Conservation (phyloP, 31 red algal species). For the Asparagopsis taxiformis region DNA sequence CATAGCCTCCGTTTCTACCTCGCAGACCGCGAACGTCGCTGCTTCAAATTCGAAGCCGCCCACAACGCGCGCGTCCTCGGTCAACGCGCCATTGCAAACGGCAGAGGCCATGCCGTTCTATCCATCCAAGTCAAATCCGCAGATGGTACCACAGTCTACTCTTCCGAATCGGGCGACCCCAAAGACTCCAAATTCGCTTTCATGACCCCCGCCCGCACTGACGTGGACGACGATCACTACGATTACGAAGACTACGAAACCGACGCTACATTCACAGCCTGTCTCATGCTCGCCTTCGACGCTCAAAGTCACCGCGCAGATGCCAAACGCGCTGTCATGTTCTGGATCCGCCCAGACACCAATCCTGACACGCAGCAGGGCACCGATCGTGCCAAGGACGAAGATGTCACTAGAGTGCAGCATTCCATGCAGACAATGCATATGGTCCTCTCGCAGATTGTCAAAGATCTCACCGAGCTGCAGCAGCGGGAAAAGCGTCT, state of each 20-base stretch:
- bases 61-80: constrained; percentile 23
- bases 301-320: constrained; percentile 3
- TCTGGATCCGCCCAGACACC: constrained; percentile 27
- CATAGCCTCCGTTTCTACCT: constrained; percentile 34
- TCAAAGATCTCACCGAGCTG: constrained; percentile 22
- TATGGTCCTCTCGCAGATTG: constrained; percentile 3
- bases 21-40: constrained; percentile 45
- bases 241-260: constrained; percentile 44
- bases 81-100: constrained; percentile 21
- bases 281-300: constrained; percentile 31
- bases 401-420: background rate
- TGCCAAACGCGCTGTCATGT: constrained; percentile 30
- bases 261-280: constrained; percentile 26
- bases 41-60: constrained; percentile 41
- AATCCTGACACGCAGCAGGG: background rate
- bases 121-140: constrained; percentile 16
- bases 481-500: constrained; percentile 46
- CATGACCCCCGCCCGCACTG: constrained; percentile 4
- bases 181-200: constrained; percentile 46
- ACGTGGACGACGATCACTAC: background rate
- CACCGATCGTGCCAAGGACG: constrained; percentile 8
- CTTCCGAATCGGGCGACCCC: constrained; percentile 10
- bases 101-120: constrained; percentile 29
- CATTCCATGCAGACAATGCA: constrained; percentile 27
- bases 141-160: background rate